Evolutionary conservation across 495 filamentous ascomycete genomes (phyloP).

Genomic region (Lepidopterella palustris): DNA sequence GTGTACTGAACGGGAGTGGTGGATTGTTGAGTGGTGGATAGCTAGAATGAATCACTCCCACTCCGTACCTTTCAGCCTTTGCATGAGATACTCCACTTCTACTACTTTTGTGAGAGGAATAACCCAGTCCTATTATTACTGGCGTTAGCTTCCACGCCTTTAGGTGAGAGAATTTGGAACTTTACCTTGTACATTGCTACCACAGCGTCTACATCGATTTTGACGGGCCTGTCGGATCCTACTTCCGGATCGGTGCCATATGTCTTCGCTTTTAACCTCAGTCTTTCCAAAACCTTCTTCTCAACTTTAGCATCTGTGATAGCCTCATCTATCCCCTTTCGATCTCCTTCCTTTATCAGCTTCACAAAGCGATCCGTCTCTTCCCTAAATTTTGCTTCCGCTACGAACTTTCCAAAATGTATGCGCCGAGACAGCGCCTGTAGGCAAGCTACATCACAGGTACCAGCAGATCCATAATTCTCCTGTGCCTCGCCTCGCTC

Average conservation of each 20-base stretch:
- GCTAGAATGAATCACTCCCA: too few relatives aligned
- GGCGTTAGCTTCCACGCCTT: neutral
- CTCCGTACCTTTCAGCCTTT: constrained; percentile 66
- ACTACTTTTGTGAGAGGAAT: constrained; percentile 97
- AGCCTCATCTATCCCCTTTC: constrained; percentile 72
- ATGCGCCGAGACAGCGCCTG: constrained; percentile 89
- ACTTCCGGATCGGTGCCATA: constrained; percentile 87
- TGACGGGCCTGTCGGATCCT: constrained; percentile 48
- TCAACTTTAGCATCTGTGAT: constrained; percentile 91
- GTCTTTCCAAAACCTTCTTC: constrained; percentile 79
- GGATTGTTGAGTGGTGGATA: too few relatives aligned
- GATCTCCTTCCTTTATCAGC: constrained; percentile 73
- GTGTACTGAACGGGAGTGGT: too few relatives aligned
- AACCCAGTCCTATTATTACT: constrained; percentile 63
- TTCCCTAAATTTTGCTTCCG: constrained; percentile 91
- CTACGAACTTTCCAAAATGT: constrained; percentile 98
- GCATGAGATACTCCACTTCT: constrained; percentile 96
- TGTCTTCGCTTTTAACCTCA: constrained; percentile 86
- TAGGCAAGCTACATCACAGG: constrained; percentile 81
- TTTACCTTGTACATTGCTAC: constrained; percentile 84
- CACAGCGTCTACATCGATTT: constrained; percentile 90
- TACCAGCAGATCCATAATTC: constrained; percentile 91
- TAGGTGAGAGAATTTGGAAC: neutral
- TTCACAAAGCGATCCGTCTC: constrained; percentile 72
- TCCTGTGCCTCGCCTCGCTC: constrained; percentile 84